Evolutionary conservation across 2,329 filamentous ascomycete species (phyloP), one percentile per base, ranked within the genome.

Genomic region (Apiospora sp.): DNA sequence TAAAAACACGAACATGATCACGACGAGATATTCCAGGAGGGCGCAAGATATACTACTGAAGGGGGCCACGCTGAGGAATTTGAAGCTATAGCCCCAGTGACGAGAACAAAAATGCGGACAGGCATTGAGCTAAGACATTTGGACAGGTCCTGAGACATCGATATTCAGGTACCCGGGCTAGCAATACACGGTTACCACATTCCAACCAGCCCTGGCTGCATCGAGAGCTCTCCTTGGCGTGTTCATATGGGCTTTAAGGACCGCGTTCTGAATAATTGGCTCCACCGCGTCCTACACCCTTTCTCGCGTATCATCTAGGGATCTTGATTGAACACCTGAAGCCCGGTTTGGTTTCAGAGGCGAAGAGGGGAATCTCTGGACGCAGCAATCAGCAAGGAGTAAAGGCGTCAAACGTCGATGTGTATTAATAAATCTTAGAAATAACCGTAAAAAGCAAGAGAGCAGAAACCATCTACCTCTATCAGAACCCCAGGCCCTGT

Each of bases 81-180:
- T 70, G 71, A 68, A 73, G 67, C 37, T 69, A 72, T 74, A 74
- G 64, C 61, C 71, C 41, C 67, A 72, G 74, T 72, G 71, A 76
- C 73, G 68, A 67, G 43, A 72, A 27, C 54, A 64, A 64, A 71
- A 69, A 71, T 73, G 69, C 16, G n/a, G 46, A 64, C 37, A 67
- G 34, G 44, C 61, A 48, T 58, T 51, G 54, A 37, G 13, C 5
- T 48, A 61, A 74, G 73, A 73, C 73, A 74, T 67, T 44, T 10
- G n/a, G 14, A 37, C 34, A 14, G 58, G 58, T 7, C 12, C 30
- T 67, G 61, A 73, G 71, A 73, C 67, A 71, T 69, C 54, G 71
- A 72, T 67, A 4, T 67, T 49, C 68, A 69, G 71, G 58, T 46
- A 54, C 49, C 27, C 24, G 64, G 41, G 44, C 67, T 46, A 24